Evolutionary conservation across 2,329 filamentous ascomycete species (phyloP).

Genomic region (Diaporthe sp.): DNA sequence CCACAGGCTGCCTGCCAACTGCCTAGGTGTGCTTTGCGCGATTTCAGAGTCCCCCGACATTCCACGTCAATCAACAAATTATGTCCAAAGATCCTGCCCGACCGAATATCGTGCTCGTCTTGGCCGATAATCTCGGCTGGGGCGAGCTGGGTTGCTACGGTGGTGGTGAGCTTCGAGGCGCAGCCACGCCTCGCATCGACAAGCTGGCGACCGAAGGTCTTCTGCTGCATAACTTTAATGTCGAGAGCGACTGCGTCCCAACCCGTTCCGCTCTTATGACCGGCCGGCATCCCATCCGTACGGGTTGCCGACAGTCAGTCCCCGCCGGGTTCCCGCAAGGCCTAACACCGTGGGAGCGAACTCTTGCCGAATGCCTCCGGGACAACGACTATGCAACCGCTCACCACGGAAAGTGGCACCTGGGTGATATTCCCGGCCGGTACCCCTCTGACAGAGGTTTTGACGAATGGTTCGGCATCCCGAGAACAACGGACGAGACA

Average conservation of each 20-base stretch:
- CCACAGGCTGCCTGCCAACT: background rate
- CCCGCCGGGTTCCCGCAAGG: constrained; percentile 53
- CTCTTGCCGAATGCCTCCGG: constrained; percentile 50
- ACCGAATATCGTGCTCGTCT: constrained; percentile 51
- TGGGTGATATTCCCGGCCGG: constrained; percentile 52
- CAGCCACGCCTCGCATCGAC: constrained; percentile 52
- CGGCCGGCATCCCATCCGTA: constrained; percentile 53
- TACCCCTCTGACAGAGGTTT: constrained; percentile 54
- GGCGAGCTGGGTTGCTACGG: constrained; percentile 54
- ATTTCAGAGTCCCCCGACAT: background rate
- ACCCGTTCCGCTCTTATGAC: constrained; percentile 54
- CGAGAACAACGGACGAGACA: constrained; percentile 53
- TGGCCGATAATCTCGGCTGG: constrained; percentile 56
- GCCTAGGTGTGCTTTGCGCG: background rate
- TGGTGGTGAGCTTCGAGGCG: constrained; percentile 51
- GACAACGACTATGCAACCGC: constrained; percentile 48
- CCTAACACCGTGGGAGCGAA: constrained; percentile 51
- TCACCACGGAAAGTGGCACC: constrained; percentile 55
- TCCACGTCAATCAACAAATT: background rate
- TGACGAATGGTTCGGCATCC: constrained; percentile 55
- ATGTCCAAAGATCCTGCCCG: constrained; percentile 45
- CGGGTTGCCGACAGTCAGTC: constrained; percentile 52
- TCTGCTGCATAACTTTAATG: constrained; percentile 54
- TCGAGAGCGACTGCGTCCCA: constrained; percentile 54
- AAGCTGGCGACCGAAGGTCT: constrained; percentile 51